These are phyloP conservation scores for Pseudozyma thailandica DNA, from an alignment of 1,284 basidiomycete genomes.

Conservation along the genomic window DNA sequence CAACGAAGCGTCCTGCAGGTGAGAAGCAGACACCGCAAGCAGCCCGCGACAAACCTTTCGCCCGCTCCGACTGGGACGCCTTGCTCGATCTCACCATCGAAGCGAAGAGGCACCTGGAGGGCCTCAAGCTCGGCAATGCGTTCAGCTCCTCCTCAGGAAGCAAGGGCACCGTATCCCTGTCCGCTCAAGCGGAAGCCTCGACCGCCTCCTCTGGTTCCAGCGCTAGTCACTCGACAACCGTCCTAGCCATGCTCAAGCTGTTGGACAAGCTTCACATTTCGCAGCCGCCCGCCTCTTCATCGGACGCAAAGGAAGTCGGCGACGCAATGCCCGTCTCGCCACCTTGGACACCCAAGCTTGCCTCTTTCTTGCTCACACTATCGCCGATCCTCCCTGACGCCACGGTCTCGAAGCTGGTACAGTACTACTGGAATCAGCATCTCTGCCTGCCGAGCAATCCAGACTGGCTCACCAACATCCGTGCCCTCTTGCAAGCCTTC, in stretches of 20 bases:
- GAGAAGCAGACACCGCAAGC: conserved; percentile 15
- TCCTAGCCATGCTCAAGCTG: conserved; percentile 40
- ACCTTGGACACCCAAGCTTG: conserved; percentile 58
- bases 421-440: conserved; percentile 58
- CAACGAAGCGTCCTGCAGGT: conserved; percentile 5
- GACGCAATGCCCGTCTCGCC: conserved; percentile 21
- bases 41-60: conserved; percentile 11
- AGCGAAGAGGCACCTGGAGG: conserved; percentile 59
- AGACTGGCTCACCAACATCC: conserved; percentile 62
- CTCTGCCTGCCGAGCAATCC: conserved; percentile 62
- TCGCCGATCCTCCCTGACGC: conserved; percentile 61
- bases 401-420: conserved; percentile 56
- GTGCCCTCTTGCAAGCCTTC: conserved; percentile 58
- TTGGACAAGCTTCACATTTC: conserved; percentile 36
- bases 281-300: conserved; percentile 21
- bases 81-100: conserved; percentile 58
- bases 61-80: conserved; percentile 60
- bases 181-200: conserved; percentile 8
- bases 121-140: conserved; percentile 39
- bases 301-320: conserved; percentile 19
- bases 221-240: conserved; percentile 9
- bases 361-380: conserved; percentile 56
- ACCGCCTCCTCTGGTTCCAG: conserved; percentile 5
- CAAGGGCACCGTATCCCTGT: conserved; percentile 5
- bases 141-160: conserved; percentile 12